Base-by-base conservation (phyloP, 2,329 filamentous ascomycete genomes). In the Neonectria ditissima region DNA sequence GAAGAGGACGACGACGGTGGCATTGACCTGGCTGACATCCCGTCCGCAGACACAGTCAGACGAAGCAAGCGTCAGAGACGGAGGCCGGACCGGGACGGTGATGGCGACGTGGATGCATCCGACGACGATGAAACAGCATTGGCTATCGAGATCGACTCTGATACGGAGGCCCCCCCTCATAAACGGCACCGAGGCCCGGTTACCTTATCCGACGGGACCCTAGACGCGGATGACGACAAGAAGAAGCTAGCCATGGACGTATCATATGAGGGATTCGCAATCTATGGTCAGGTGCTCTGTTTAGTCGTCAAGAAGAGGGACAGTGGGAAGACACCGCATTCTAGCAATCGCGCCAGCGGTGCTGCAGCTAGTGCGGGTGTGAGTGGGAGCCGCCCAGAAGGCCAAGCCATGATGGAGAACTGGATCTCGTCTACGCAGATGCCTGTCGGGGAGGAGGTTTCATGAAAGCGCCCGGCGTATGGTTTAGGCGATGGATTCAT, bases 261-360 rank as follows among this genome's bases (percentile, higher is more conserved):
- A 26, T 90, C 89, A 14, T 99, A 98, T 79, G 94, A 98, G 74
- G 95, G 96, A 9, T 98, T 98, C 80, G 92, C 91, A 72, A 97
- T 99, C 75, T 97, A 97, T 80, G 94, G 96, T 11, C 91, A 93
- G 70, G 93, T 97, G 50, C 83, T 99, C 26, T 98, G 94, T 78
- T 84, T 99, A 62, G 91, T 99, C 9, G 90, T 99, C 74, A 90
- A 89, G 78, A 92, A 91, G 76, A 89, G 91, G 65, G 91, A 89
- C 68, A 85, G 72, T 83, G 83, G 79, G 69, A 85, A 80, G 69
- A 76, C 78, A 50, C 78, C 73, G 60, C 78, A 75, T 56, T 66
- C 75, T 59, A 66, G 74, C 59, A 68, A 66, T 53, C 74, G 75
- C 60, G 73, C 69, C 54, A 71, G 70, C 52, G 72, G 67, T 47